A percentile compares a stretch with the other conserved stretches of the same genome.
Evolutionary conservation across 305 asterid genomes (phyloP).

Genomic region (Solanum hybrid): DNA sequence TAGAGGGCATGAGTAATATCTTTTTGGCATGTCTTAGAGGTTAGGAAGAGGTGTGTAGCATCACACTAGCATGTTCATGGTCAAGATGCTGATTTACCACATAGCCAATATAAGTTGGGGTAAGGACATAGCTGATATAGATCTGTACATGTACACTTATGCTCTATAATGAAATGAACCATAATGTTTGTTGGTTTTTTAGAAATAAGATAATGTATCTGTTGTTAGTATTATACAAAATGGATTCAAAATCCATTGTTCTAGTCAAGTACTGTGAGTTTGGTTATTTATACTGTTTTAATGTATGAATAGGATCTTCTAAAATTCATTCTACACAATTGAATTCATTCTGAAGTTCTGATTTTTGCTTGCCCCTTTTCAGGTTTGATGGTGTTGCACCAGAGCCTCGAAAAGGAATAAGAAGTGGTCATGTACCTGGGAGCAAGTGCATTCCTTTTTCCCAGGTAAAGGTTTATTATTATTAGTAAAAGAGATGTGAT

Average conservation of each 20-base stretch:
- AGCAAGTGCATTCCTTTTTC: constrained; percentile 87
- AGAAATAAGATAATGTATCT: not conserved
- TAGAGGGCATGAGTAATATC: not conserved
- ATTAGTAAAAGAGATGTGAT: not conserved
- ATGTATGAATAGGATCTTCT: not conserved
- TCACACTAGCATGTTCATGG: not conserved
- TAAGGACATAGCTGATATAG: not conserved
- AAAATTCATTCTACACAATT: not conserved
- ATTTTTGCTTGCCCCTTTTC: not conserved
- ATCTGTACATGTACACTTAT: not conserved
- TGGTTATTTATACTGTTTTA: not conserved
- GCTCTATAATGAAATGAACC: not conserved
- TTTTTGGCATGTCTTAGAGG: not conserved
- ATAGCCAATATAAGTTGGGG: not conserved
- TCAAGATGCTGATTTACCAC: not conserved
- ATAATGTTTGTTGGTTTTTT: not conserved
- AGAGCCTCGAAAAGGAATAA: constrained; percentile 94
- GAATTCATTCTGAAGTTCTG: not conserved
- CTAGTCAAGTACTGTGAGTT: not conserved
- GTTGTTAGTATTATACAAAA: not conserved
- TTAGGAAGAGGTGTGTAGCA: not conserved
- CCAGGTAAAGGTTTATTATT: constrained; percentile 37
- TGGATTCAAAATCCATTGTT: not conserved
- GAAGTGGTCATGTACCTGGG: constrained; percentile 88
- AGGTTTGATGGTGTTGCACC: constrained; percentile 92